Conservation (phyloP, 768 basidiomycete genomes). For the Phaeotremella fagi region DNA sequence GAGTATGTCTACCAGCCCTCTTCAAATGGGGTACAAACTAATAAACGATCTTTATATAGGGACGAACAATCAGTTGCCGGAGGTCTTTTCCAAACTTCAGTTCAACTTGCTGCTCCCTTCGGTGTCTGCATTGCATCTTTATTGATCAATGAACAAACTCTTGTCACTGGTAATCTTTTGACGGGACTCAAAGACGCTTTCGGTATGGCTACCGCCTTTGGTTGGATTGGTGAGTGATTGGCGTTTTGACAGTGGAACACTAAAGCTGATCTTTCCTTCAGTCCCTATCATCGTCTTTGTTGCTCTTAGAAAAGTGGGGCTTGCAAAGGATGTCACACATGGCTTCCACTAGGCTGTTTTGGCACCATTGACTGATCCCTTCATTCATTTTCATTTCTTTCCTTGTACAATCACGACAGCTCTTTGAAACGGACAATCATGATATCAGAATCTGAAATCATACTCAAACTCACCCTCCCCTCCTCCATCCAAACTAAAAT, state of each 20-base stretch:
- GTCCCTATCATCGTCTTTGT: constrained; percentile 6
- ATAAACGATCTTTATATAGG: constrained; percentile 1
- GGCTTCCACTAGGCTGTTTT: too few relatives aligned
- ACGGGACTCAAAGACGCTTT: constrained; percentile 17
- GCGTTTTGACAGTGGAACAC: too few relatives aligned
- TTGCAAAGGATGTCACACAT: constrained; percentile 24
- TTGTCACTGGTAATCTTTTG: constrained; percentile 6
- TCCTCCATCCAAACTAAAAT: too few relatives aligned
- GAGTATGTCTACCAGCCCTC: neutral
- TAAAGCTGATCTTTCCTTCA: too few relatives aligned
- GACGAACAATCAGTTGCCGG: constrained; percentile 27
- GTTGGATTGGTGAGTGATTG: constrained; percentile 18
- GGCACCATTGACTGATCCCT: too few relatives aligned
- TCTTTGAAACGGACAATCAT: too few relatives aligned
- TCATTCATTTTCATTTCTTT: too few relatives aligned
- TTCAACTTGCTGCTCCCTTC: constrained; percentile 19
- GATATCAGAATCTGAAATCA: too few relatives aligned
- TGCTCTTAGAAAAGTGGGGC: constrained; percentile 11
- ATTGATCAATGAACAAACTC: constrained; percentile 5
- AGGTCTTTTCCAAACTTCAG: constrained; percentile 25
- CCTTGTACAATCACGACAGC: too few relatives aligned
- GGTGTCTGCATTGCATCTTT: constrained; percentile 22
- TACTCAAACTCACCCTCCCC: too few relatives aligned
- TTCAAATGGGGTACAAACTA: too few relatives aligned
- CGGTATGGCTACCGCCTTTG: constrained; percentile 18